Base-by-base conservation (phyloP, 352 stramenopile species). In the Phytophthora meadii region DNA sequence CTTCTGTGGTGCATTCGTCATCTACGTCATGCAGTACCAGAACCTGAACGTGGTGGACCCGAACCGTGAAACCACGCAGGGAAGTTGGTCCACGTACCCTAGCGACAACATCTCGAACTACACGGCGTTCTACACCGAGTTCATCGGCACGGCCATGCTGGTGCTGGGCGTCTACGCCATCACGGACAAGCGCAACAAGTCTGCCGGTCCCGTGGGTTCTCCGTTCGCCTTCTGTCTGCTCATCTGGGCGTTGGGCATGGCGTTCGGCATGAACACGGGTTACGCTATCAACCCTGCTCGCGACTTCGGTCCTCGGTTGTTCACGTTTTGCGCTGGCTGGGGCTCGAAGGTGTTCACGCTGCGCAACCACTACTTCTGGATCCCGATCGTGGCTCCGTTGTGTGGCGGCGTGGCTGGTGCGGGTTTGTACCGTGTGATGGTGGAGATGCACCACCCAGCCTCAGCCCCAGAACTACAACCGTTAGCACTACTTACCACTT, bases 161-260 rank as follows among this genome's bases (percentile, higher is more conserved):
- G 17, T 89, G 17, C 22, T 76, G 2, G 70, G 77, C 15, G 68
- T 86, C 32, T 80, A 81, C 50, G 65, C 77, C 14, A 81, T 89
- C 56, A 75, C 27, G 27, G 27, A 30, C 27, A 30, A 30, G 27
- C 27, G 27, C 27, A 30, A 30, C 27, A 30, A 30, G 27, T 30
- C 78, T 15, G 76, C 76, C 1, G 67, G 65, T 17, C 32, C 68
- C 4, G 65, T 65, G 19, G 61, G 46, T 30, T 53, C 63, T 44
- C 68, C 81, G 3, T 61, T 77, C 27, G 61, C 77, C 3, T 74
- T 83, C 47, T 69, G 64, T 45, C 36, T 85, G 14, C 60, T 89
- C 22, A 76, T 89, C 61, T 68, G 74, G 53, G 77, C 60, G 0
- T 55, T 89, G 42, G 78, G 78, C 39, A 88, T 89, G 72, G 75